phyloP scores from a whole-genome alignment of 139 green algal genomes.

The Coelastrella sp. region DNA sequence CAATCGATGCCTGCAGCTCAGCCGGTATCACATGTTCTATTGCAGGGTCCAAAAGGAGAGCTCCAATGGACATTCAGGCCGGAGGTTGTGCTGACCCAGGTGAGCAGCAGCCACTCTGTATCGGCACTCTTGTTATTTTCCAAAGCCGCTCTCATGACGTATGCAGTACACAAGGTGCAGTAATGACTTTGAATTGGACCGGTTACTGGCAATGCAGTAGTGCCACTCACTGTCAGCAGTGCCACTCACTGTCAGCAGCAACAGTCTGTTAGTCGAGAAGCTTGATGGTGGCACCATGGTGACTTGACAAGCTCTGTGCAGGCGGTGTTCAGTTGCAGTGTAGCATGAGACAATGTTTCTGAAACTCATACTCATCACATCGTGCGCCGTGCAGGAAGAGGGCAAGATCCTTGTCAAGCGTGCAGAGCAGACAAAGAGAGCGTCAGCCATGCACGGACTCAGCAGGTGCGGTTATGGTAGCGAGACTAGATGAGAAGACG shows the following conservation, averaged over 20 bases:
- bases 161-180: too few species aligned
- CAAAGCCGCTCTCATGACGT: background rate
- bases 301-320: too few species aligned
- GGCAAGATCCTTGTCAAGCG: conserved; percentile 67
- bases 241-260: too few species aligned
- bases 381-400: conserved; percentile 55
- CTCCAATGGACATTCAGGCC: conserved; percentile 76
- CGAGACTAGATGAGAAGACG: background rate
- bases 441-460: conserved; percentile 77
- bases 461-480: conserved; percentile 55
- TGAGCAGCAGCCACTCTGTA: conserved; percentile 47
- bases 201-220: too few species aligned
- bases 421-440: conserved; percentile 61
- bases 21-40: background rate
- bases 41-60: conserved; percentile 88
- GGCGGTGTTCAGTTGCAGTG: too few species aligned
- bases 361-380: background rate
- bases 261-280: too few species aligned
- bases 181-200: too few species aligned
- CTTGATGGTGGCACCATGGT: too few species aligned
- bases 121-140: background rate
- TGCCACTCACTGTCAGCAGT: too few species aligned
- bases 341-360: too few species aligned
- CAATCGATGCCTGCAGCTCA: background rate
- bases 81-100: conserved; percentile 73